Evolutionary conservation across 495 filamentous ascomycete species (phyloP).

Genomic region (Margaritispora aquatica): DNA sequence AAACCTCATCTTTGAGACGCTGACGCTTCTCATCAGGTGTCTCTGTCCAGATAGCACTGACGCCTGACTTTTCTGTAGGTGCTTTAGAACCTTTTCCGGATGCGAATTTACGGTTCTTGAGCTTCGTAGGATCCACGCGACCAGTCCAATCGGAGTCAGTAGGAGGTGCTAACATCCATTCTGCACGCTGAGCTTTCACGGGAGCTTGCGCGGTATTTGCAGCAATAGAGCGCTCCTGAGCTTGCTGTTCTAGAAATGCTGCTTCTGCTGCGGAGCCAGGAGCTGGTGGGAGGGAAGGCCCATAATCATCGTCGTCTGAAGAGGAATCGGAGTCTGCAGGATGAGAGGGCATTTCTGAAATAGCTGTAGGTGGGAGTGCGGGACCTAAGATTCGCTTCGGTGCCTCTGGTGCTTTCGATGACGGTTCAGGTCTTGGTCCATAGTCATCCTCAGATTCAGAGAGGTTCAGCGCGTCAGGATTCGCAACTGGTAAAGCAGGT

Average conservation of each 20-base stretch:
- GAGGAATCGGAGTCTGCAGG: conserved; percentile 25
- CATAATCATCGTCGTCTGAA: conserved; percentile 48
- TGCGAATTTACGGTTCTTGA: conserved; percentile 79
- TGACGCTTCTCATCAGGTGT: conserved; percentile 83
- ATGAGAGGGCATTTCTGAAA: conserved; percentile 30
- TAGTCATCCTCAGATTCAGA: conserved; percentile 17
- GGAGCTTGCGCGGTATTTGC: conserved; percentile 26
- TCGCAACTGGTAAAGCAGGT: conserved; percentile 32
- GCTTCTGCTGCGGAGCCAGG: conserved; percentile 26
- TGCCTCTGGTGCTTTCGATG: not conserved
- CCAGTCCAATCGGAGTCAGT: conserved; percentile 52
- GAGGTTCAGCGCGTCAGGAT: conserved; percentile 17
- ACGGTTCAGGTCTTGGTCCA: conserved; percentile 11
- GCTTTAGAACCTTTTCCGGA: conserved; percentile 56
- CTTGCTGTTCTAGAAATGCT: not conserved
- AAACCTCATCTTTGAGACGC: conserved; percentile 75
- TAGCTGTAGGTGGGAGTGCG: conserved; percentile 44
- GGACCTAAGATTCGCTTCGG: conserved; percentile 42
- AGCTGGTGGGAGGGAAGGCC: conserved; percentile 68
- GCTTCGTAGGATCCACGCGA: conserved; percentile 77
- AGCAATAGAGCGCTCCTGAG: conserved; percentile 1
- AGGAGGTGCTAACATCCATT: conserved; percentile 93
- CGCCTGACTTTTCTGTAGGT: conserved; percentile 30
- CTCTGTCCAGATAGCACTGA: conserved; percentile 79
- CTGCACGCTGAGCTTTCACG: conserved; percentile 59